phyloP scores from a whole-genome alignment of 148 eudicot genomes.

The Bassia scoparia region DNA sequence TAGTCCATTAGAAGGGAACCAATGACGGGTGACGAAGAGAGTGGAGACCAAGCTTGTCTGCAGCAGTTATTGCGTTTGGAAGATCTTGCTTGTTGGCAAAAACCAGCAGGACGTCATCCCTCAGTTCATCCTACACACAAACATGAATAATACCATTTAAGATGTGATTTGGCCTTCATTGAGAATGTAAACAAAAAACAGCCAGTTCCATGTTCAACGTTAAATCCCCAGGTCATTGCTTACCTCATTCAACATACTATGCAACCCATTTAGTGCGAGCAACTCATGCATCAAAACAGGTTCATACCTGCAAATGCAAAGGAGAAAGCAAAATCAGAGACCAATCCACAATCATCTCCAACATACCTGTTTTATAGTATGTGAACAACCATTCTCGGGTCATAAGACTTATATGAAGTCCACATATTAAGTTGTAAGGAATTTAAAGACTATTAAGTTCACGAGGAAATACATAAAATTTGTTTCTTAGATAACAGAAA shows the following conservation, averaged over 20 bases:
- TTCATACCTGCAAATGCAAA: too few species aligned
- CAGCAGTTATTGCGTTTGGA: slow-evolving; percentile 71
- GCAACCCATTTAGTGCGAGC: too few species aligned
- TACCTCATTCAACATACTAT: slow-evolving; percentile 74
- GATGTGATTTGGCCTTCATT: not conserved
- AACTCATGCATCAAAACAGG: too few species aligned
- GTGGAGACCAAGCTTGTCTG: slow-evolving; percentile 74
- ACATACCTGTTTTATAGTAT: slow-evolving; percentile 56
- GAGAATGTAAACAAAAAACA: not conserved
- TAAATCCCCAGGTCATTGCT: not conserved
- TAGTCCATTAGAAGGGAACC: too few species aligned
- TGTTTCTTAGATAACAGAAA: slow-evolving; percentile 67
- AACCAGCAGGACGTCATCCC: slow-evolving; percentile 65
- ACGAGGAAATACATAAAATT: slow-evolving; percentile 55
- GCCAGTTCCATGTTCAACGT: not conserved
- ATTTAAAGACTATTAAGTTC: not conserved
- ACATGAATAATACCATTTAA: not conserved
- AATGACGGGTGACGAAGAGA: slow-evolving; percentile 74
- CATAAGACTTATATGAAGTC: slow-evolving; percentile 17
- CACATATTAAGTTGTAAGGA: not conserved
- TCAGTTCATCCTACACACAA: slow-evolving; percentile 54
- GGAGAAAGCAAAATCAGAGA: slow-evolving; percentile 63
- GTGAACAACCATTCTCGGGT: slow-evolving; percentile 12
- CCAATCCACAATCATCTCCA: slow-evolving; percentile 77
- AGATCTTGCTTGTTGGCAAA: slow-evolving; percentile 84